Evolutionary conservation across 106 monocot genomes (phyloP).

Genomic region (Dioscorea dumetorum): DNA sequence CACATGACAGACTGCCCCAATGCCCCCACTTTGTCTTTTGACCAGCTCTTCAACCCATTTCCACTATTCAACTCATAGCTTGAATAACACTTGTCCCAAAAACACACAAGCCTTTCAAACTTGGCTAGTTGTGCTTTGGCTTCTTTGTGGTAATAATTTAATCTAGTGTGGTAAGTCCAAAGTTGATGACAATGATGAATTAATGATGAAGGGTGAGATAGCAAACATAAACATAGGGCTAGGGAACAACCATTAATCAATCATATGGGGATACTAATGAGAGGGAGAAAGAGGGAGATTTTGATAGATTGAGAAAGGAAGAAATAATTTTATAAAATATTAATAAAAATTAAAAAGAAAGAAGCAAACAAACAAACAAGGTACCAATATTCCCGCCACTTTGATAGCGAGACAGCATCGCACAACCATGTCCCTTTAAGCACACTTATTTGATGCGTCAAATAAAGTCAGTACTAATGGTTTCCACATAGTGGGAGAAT

Average conservation of each 20-base stretch:
- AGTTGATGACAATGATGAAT: background rate
- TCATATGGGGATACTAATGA: background rate
- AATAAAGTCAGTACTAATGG: too few relatives aligned
- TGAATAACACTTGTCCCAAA: background rate
- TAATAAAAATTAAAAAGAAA: background rate
- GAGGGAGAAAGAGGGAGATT: background rate
- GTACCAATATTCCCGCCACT: constrained; percentile 6
- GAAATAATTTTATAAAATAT: too few relatives aligned
- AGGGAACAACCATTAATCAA: background rate
- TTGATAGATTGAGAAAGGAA: background rate
- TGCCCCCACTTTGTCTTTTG: background rate
- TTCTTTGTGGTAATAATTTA: background rate
- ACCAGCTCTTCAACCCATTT: background rate
- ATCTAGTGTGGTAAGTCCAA: background rate
- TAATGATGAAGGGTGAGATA: background rate
- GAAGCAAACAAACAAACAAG: background rate
- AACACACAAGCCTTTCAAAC: background rate
- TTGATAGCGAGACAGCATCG: background rate
- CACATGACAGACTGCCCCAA: background rate
- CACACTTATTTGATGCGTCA: too few relatives aligned
- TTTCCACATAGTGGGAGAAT: too few relatives aligned
- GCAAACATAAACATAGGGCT: background rate
- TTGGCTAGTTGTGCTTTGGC: background rate
- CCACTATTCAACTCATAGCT: background rate
- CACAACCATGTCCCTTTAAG: background rate